These are phyloP conservation scores for Sphagnum fallax DNA, from an alignment of 228 moss, liverwort and hornwort species.

Conservation along the genomic window DNA sequence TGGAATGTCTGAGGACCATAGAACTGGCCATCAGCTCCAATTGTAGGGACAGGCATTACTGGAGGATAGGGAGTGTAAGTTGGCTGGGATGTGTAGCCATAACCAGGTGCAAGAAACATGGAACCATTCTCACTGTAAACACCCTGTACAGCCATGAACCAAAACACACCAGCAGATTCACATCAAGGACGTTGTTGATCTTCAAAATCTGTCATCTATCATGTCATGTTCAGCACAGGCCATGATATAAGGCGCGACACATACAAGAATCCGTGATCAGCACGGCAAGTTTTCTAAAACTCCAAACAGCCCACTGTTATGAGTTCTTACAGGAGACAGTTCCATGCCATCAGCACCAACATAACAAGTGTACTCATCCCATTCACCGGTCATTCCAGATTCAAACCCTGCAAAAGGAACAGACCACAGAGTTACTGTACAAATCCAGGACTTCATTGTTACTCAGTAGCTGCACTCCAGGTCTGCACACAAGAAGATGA, in stretches of 20 bases:
- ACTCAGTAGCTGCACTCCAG: too few species aligned
- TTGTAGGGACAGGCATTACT: slow-evolving; percentile 28
- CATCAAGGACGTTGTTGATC: too few species aligned
- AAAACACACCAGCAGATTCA: slow-evolving; percentile 2
- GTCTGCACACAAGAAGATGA: too few species aligned
- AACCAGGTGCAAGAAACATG: slow-evolving; percentile 35
- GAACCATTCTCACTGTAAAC: slow-evolving; percentile 45
- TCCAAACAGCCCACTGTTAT: too few species aligned
- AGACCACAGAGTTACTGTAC: too few species aligned
- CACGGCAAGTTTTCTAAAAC: too few species aligned
- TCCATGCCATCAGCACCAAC: slow-evolving; percentile 45
- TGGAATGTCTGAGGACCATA: slow-evolving; percentile 51
- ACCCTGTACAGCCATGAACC: slow-evolving; percentile 18
- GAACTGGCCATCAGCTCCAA: slow-evolving; percentile 51
- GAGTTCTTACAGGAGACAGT: slow-evolving; percentile 31
- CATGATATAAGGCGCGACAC: too few species aligned
- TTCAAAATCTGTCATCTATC: too few species aligned
- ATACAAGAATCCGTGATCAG: too few species aligned
- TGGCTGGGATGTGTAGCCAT: slow-evolving; percentile 34
- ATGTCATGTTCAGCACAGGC: too few species aligned
- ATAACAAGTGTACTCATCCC: slow-evolving; percentile 44
- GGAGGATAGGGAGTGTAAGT: slow-evolving; percentile 29
- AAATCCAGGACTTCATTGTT: too few species aligned
- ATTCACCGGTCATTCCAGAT: slow-evolving; percentile 28
- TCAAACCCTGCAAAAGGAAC: slow-evolving; percentile 23